Percentiles rank a stretch among this genome's conserved stretches.
Evolutionary conservation across 1,139 yeast genomes (phyloP).

Genomic region (Magnusiomyces clavatus): DNA sequence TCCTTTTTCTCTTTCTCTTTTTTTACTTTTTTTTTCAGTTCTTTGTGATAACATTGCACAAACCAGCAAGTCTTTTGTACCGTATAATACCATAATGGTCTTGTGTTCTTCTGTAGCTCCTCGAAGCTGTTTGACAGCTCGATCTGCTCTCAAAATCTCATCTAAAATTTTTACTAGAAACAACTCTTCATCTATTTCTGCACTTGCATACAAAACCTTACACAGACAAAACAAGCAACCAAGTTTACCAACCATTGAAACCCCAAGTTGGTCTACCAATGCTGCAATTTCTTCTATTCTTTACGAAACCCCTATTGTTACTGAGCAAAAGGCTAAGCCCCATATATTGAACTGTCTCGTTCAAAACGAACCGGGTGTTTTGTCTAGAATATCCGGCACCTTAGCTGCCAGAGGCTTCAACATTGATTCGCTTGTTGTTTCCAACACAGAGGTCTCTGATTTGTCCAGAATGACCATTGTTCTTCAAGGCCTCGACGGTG

Average conservation of each 20-base stretch:
- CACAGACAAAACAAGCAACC: slow-evolving; percentile 81
- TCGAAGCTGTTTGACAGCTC: slow-evolving; percentile 4
- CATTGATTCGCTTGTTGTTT: slow-evolving; percentile 92
- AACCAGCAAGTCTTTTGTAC: not conserved
- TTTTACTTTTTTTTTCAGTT: not conserved
- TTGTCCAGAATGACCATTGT: slow-evolving; percentile 95
- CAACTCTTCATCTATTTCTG: slow-evolving; percentile 61
- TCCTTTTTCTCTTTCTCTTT: not conserved
- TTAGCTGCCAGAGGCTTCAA: slow-evolving; percentile 97
- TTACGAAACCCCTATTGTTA: slow-evolving; percentile 83
- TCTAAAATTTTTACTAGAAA: slow-evolving; percentile 3
- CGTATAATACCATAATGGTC: slow-evolving; percentile 4
- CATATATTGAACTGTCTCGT: slow-evolving; percentile 95
- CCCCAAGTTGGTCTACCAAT: slow-evolving; percentile 92
- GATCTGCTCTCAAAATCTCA: not conserved
- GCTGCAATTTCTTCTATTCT: slow-evolving; percentile 93
- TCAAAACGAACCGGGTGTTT: slow-evolving; percentile 97
- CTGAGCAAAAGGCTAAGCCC: slow-evolving; percentile 42
- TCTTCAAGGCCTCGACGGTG: slow-evolving; percentile 89
- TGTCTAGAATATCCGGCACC: slow-evolving; percentile 88
- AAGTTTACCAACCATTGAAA: slow-evolving; percentile 87
- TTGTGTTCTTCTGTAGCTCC: slow-evolving; percentile 9
- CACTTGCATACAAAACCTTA: slow-evolving; percentile 85
- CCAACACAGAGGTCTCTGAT: slow-evolving; percentile 93
- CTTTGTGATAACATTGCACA: not conserved